phyloP scores from a whole-genome alignment of 2,329 filamentous ascomycete genomes.

The Exophiala aquamarina region DNA sequence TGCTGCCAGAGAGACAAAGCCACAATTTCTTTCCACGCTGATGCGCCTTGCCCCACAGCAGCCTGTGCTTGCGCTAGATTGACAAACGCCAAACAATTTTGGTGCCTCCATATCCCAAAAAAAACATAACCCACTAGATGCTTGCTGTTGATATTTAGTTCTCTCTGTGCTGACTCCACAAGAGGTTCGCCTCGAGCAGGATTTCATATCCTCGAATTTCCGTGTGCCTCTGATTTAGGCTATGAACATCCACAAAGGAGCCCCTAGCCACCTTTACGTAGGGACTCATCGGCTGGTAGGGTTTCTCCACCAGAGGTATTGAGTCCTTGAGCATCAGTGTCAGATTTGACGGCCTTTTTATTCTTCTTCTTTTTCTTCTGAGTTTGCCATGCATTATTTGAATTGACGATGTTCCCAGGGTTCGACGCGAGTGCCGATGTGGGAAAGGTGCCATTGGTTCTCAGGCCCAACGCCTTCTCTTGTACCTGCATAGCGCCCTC shows the following conservation, averaged over 20 bases:
- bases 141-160: slow-evolving; percentile 23
- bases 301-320: slow-evolving; percentile 37
- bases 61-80: slow-evolving; percentile 13
- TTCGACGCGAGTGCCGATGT: slow-evolving; percentile 8
- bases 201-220: no score
- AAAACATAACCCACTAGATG: slow-evolving; percentile 25
- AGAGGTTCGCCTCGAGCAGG: no score
- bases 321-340: slow-evolving; percentile 33
- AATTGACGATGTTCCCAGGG: slow-evolving; percentile 1
- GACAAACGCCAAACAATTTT: slow-evolving; percentile 24
- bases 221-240: no score
- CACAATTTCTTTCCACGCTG: no score
- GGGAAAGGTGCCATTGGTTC: slow-evolving; percentile 33
- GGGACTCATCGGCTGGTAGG: slow-evolving; percentile 42
- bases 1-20: no score
- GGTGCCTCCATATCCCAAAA: slow-evolving; percentile 24
- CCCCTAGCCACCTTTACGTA: slow-evolving; percentile 47
- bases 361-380: slow-evolving; percentile 43
- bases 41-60: no score
- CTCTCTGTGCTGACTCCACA: not conserved
- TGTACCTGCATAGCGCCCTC: slow-evolving; percentile 35
- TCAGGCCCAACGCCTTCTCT: slow-evolving; percentile 38
- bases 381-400: slow-evolving; percentile 40
- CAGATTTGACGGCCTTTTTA: slow-evolving; percentile 40
- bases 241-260: slow-evolving; percentile 12